phyloP scores from a whole-genome alignment of 2,329 filamentous ascomycete genomes.

The Hymenoscyphus salicellus region DNA sequence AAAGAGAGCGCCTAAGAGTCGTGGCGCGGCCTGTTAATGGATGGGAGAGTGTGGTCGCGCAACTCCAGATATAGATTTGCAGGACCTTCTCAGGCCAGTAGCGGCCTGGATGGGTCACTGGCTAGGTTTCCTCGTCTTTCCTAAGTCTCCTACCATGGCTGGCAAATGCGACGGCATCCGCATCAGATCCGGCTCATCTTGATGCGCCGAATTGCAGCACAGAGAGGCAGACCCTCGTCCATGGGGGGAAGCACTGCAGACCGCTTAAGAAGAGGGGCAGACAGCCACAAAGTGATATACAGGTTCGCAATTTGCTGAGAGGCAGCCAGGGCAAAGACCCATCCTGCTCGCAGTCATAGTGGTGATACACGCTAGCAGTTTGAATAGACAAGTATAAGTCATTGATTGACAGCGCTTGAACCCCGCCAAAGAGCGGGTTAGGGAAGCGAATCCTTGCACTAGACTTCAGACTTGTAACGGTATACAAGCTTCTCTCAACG shows the following conservation, averaged over 20 bases:
- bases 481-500: background rate
- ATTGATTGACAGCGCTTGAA: background rate
- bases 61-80: conserved; percentile 36
- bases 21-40: conserved; percentile 45
- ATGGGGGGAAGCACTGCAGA: conserved; percentile 36
- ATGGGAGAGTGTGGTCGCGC: conserved; percentile 25
- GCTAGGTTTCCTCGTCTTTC: background rate
- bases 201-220: conserved; percentile 30
- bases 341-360: background rate
- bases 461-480: background rate
- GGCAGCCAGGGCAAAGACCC: background rate
- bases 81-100: conserved; percentile 37
- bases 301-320: no score
- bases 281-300: background rate
- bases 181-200: conserved; percentile 44
- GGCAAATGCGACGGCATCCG: conserved; percentile 33
- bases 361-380: background rate
- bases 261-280: conserved; percentile 35
- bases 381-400: background rate
- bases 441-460: background rate
- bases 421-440: background rate
- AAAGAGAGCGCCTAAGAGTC: conserved; percentile 42
- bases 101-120: background rate
- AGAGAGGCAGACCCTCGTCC: conserved; percentile 21
- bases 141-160: background rate